These are phyloP conservation scores for Corynespora cassiicola DNA, from an alignment of 2,329 filamentous ascomycete genomes.

Conservation along the genomic window DNA sequence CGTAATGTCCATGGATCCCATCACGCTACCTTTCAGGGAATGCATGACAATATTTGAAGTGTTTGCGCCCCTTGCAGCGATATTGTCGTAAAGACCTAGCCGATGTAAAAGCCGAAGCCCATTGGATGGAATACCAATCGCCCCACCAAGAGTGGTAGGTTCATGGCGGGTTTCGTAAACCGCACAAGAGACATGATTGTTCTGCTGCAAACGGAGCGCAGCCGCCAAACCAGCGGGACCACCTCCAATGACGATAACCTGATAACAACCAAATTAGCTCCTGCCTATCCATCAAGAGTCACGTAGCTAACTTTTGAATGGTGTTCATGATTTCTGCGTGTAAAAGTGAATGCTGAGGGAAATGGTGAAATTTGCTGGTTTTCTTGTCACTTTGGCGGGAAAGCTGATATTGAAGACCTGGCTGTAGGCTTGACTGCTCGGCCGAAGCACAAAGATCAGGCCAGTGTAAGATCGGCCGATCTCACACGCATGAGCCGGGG, in stretches of 20 bases:
- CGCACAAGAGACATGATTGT: conserved; percentile 13
- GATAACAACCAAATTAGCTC: no score
- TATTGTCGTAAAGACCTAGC: conserved; percentile 49
- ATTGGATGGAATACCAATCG: conserved; percentile 53
- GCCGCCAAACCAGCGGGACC: conserved; percentile 27
- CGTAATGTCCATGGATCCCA: conserved; percentile 50
- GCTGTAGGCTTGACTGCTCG: no score
- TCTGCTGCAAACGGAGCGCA: conserved; percentile 21
- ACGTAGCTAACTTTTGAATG: no score
- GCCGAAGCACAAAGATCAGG: no score
- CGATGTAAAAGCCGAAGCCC: conserved; percentile 52
- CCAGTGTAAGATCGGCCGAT: no score
- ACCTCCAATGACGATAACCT: conserved; percentile 31
- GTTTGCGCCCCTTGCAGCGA: conserved; percentile 44
- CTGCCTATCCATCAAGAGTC: no score
- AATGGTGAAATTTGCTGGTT: no score
- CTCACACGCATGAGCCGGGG: no score
- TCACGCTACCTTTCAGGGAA: conserved; percentile 43
- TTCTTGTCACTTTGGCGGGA: no score
- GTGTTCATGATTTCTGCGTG: no score
- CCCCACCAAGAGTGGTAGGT: conserved; percentile 51
- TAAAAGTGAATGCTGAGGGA: no score
- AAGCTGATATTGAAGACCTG: no score
- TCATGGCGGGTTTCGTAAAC: conserved; percentile 47
- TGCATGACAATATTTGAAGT: conserved; percentile 48